Evolutionary conservation across 2,329 filamentous ascomycete species (phyloP), one percentile per base, ranked within the genome.

Genomic region (Capronia americana): DNA sequence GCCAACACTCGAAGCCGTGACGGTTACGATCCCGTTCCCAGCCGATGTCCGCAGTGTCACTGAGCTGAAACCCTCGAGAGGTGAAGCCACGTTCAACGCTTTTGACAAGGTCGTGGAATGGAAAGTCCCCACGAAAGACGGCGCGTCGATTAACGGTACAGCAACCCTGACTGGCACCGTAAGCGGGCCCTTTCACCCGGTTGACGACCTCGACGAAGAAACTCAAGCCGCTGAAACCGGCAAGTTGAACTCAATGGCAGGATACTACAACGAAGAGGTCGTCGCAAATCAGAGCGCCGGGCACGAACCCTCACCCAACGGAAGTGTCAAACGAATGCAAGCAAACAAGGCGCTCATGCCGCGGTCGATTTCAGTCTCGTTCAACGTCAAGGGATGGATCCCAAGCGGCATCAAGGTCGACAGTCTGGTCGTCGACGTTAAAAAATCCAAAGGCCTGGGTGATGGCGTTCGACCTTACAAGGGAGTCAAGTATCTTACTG

Each of bases 391-490:
- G 68, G 87, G 87, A 1, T 89, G 87, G 87, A 75, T 90, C 46
- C 84, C 87, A 0, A 89, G 87, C 70, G 87, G 87, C 3, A 83
- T 90, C 72, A 86, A 83, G 67, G 87, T 90, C 1, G 87, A 89
- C 61, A 85, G 83, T 71, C 74, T 90, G 68, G 81, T 82, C n/a
- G 78, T 90, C 14, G 87, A 89, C 76, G 83, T 87, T n/a, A 89
- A 91, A 77, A 93, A 90, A 80, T 96, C 92, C 78, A 87, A 90
- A 64, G 95, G 95, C 0, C 74, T 99, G 54, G 92, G 92, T 0
- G 92, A 96, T 71, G 88, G 91, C 2, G 88, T 98, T 46, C 96
- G 93, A 79, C 95, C 95, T 26, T 98, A 97, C 79, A 99, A 98
- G 80, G 95, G 95, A 1, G 95, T 99, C 71, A 99, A 99, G 80